Evolutionary conservation across 129 eudicot species (phyloP).

Genomic region (Flaveria linearis): DNA sequence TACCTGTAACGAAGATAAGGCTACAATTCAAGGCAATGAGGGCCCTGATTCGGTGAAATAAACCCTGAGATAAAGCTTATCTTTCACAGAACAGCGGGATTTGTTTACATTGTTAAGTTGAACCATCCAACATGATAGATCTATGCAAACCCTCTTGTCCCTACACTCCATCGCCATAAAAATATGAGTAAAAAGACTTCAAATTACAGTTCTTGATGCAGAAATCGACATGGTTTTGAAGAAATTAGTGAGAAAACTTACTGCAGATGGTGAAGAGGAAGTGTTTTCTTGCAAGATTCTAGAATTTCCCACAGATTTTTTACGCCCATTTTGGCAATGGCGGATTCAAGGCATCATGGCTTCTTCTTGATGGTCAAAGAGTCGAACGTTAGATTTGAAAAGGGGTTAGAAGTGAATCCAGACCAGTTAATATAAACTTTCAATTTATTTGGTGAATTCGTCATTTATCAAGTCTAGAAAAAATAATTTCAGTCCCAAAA

Average conservation of each 20-base stretch:
- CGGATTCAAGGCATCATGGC: constrained; percentile 10
- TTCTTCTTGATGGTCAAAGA: constrained; percentile 12
- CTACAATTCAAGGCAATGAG: constrained; percentile 91
- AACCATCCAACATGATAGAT: constrained; percentile 98
- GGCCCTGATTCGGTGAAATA: constrained; percentile 90
- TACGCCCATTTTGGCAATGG: constrained; percentile 64
- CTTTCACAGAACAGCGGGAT: constrained; percentile 60
- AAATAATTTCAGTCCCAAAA: too few species aligned
- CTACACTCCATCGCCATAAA: constrained; percentile 31
- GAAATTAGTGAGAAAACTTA: constrained; percentile 36
- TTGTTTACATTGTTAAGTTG: constrained; percentile 68
- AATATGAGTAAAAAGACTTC: neutral
- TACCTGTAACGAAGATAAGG: constrained; percentile 84
- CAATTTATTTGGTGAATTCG: neutral
- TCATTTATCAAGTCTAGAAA: neutral
- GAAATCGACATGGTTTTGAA: neutral
- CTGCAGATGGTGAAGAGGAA: constrained; percentile 94
- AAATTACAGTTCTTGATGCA: neutral
- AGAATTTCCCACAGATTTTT: constrained; percentile 85
- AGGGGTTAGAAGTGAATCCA: neutral
- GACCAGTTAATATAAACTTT: neutral
- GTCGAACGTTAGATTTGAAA: constrained; percentile 30
- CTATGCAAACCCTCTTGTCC: constrained; percentile 94
- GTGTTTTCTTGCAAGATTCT: constrained; percentile 94
- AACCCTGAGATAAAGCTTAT: constrained; percentile 77